Conservation (phyloP, 257 asterid species). For the Solanum virginianum region DNA sequence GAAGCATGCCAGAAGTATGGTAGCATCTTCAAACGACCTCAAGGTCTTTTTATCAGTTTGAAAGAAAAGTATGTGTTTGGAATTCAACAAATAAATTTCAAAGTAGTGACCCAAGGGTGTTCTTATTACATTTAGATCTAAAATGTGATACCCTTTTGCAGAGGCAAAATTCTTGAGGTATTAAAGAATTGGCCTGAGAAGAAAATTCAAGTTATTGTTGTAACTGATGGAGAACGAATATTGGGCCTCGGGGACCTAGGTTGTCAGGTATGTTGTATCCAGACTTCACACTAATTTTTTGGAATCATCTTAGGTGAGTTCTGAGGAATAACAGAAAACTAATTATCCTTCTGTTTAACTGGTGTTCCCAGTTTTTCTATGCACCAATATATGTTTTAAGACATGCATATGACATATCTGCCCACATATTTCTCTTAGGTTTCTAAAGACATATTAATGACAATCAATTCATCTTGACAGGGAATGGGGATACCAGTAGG, state of each 20-base stretch:
- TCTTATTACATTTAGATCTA: background rate
- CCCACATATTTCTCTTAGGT: background rate
- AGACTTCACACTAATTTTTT: background rate
- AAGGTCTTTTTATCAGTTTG: slow-evolving; percentile 96
- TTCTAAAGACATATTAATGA: background rate
- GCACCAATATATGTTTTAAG: background rate
- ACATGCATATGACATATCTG: background rate
- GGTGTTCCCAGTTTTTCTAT: background rate
- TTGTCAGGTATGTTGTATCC: slow-evolving; percentile 54
- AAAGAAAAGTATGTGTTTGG: slow-evolving; percentile 60
- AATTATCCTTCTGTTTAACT: background rate
- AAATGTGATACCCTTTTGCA: slow-evolving; percentile 17
- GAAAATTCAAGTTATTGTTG: slow-evolving; percentile 91
- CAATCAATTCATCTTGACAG: slow-evolving; percentile 26
- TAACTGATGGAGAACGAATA: slow-evolving; percentile 95
- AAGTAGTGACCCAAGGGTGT: background rate
- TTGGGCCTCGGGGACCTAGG: slow-evolving; percentile 99
- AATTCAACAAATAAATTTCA: background rate
- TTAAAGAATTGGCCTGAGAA: slow-evolving; percentile 95
- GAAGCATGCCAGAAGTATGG: slow-evolving; percentile 99
- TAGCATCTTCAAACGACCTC: slow-evolving; percentile 88
- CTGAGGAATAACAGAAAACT: background rate
- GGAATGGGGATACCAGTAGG: slow-evolving; percentile 99
- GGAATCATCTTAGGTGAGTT: background rate
- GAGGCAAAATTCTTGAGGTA: slow-evolving; percentile 94